These are phyloP conservation scores for Hansenula anomala DNA, from an alignment of 1,139 yeast species.

Conservation along the genomic window DNA sequence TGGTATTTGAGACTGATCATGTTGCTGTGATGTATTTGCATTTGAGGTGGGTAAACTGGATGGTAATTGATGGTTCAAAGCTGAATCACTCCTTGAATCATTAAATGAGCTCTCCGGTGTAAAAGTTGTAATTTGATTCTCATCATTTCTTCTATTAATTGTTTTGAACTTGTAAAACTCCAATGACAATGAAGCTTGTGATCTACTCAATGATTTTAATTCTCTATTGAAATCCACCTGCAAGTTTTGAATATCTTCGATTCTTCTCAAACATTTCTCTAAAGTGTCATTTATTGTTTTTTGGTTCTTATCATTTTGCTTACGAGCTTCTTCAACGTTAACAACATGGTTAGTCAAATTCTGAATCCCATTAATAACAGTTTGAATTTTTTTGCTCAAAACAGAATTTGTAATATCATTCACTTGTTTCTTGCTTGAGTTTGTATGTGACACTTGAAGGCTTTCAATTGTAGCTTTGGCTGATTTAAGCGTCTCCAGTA, in stretches of 20 bases:
- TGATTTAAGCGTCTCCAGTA: background rate
- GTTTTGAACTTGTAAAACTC: background rate
- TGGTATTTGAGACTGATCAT: no score
- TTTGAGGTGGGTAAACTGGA: no score
- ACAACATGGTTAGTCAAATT: background rate
- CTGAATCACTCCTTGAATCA: background rate
- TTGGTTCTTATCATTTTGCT: background rate
- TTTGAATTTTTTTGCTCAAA: constrained; percentile 1
- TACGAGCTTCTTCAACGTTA: background rate
- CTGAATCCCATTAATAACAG: background rate
- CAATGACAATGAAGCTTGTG: background rate
- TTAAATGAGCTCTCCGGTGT: background rate
- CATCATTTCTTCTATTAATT: background rate
- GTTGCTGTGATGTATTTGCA: no score
- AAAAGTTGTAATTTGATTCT: background rate
- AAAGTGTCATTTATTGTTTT: background rate
- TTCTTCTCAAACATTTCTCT: background rate
- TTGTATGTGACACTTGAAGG: no score
- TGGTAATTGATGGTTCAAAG: background rate
- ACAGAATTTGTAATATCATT: background rate
- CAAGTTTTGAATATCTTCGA: constrained; percentile 2
- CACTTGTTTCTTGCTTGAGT: background rate
- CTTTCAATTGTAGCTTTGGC: background rate
- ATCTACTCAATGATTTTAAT: background rate
- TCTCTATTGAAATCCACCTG: constrained; percentile 2